These are phyloP conservation scores for Thermomyces lanuginosus DNA, from an alignment of 2,329 filamentous ascomycete species.

Conservation along the genomic window DNA sequence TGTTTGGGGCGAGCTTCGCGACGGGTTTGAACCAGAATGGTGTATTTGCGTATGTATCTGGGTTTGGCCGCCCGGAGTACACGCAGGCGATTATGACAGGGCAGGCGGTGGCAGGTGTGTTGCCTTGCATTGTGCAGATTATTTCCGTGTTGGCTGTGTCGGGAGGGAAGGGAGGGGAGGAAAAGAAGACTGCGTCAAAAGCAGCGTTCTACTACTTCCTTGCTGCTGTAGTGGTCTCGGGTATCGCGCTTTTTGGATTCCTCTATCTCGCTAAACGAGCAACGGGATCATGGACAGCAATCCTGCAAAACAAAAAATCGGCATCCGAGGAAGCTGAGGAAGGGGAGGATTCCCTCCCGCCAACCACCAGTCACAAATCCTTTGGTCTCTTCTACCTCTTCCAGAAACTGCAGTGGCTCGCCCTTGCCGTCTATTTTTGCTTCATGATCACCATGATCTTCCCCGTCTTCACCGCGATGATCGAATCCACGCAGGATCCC, in stretches of 20 bases:
- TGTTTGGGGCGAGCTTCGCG: constrained; percentile 61
- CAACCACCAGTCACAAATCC: constrained; percentile 21
- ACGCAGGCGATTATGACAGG: constrained; percentile 94
- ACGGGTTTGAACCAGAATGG: constrained; percentile 86
- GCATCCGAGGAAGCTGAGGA: no score
- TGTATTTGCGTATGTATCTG: constrained; percentile 75
- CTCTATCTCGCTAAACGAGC: constrained; percentile 49
- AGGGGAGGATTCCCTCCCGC: no score
- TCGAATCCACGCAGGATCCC: constrained; percentile 32
- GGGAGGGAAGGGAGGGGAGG: constrained; percentile 14
- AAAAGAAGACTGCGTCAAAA: constrained; percentile 37
- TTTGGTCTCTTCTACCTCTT: constrained; percentile 52
- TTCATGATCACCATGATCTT: constrained; percentile 86
- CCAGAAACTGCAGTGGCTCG: constrained; percentile 61
- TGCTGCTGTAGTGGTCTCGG: constrained; percentile 64
- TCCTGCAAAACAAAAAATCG: constrained; percentile 3
- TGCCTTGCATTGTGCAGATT: constrained; percentile 79
- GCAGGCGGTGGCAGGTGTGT: constrained; percentile 77
- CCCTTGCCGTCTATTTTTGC: constrained; percentile 60
- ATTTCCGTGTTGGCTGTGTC: constrained; percentile 57
- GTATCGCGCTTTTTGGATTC: constrained; percentile 55
- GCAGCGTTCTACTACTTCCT: constrained; percentile 85
- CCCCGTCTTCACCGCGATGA: constrained; percentile 72
- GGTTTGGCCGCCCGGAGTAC: constrained; percentile 74
- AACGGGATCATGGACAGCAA: constrained; percentile 7